phyloP scores from a whole-genome alignment of 2,329 filamentous ascomycete genomes.

The Stemphylium beticola region DNA sequence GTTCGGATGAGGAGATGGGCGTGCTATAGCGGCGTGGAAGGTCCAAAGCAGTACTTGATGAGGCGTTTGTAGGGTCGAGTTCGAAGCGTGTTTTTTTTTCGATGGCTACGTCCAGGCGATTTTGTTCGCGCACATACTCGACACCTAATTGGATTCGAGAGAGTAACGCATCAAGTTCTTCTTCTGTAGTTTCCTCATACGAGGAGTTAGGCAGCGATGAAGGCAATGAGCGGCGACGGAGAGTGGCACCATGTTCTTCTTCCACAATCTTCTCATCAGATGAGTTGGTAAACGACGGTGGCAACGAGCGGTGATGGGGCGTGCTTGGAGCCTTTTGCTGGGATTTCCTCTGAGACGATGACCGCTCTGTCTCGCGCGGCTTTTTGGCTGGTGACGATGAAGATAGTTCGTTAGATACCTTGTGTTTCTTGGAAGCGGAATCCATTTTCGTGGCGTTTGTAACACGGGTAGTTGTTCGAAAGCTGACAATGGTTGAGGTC shows the following conservation, averaged over 20 bases:
- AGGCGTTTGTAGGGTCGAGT: background rate
- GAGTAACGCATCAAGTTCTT: background rate
- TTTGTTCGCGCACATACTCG: background rate
- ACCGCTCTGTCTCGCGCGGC: background rate
- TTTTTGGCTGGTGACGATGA: background rate
- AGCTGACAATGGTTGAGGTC: background rate
- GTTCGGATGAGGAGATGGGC: background rate
- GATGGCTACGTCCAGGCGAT: background rate
- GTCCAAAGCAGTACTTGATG: background rate
- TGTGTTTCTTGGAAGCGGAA: background rate
- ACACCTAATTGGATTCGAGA: conserved; percentile 10
- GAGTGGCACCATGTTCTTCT: background rate
- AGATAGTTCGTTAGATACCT: background rate
- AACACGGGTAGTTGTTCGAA: background rate
- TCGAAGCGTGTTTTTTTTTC: conserved; percentile 14
- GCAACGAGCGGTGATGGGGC: background rate
- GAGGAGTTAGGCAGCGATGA: background rate
- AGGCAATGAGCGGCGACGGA: background rate
- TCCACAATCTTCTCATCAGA: background rate
- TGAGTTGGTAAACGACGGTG: background rate
- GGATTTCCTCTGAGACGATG: background rate
- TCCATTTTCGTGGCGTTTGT: background rate
- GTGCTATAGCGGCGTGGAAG: conserved; percentile 6
- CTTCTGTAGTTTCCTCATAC: too few relatives aligned
- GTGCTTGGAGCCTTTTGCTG: background rate